phyloP scores from a whole-genome alignment of 352 stramenopile species.

The Thalassiosira oceanica region DNA sequence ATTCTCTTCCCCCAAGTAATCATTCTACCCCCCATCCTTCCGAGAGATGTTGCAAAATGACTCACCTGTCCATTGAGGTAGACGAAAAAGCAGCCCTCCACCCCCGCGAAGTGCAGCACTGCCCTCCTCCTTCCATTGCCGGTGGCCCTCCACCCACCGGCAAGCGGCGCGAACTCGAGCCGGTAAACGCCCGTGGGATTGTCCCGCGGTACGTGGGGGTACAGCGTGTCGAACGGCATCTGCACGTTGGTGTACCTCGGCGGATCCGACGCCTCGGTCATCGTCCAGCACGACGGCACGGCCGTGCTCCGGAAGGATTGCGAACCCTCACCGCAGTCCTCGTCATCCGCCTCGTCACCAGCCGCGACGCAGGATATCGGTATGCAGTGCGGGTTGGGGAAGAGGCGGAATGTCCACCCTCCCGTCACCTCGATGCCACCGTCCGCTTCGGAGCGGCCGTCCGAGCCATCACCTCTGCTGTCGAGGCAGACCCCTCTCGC shows the following conservation, averaged over 20 bases:
- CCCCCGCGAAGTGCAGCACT: slow-evolving; percentile 41
- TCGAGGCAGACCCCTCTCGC: background rate
- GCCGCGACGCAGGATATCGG: slow-evolving; percentile 12
- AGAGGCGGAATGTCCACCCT: slow-evolving; percentile 38
- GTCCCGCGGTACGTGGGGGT: slow-evolving; percentile 57
- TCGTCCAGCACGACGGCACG: slow-evolving; percentile 65
- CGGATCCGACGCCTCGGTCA: slow-evolving; percentile 60
- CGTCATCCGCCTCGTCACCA: background rate
- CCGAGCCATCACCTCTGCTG: background rate
- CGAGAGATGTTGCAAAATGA: no score
- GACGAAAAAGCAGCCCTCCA: slow-evolving; percentile 71
- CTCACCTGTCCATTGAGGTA: slow-evolving; percentile 82
- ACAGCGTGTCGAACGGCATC: slow-evolving; percentile 79
- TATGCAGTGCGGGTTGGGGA: slow-evolving; percentile 22
- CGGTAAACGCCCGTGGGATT: slow-evolving; percentile 84
- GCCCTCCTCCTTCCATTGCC: slow-evolving; percentile 8
- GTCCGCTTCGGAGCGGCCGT: background rate
- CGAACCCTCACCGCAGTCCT: background rate
- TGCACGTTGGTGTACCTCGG: slow-evolving; percentile 86
- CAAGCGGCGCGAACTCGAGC: slow-evolving; percentile 19
- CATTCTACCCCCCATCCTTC: no score
- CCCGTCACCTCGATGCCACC: background rate
- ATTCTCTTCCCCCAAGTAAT: no score
- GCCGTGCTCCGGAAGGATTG: no score
- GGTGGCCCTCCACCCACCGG: background rate